Percentiles rank a stretch among this genome's conserved stretches.
Conservation (phyloP, 495 filamentous ascomycete genomes). For the Delitschia confertaspora region DNA sequence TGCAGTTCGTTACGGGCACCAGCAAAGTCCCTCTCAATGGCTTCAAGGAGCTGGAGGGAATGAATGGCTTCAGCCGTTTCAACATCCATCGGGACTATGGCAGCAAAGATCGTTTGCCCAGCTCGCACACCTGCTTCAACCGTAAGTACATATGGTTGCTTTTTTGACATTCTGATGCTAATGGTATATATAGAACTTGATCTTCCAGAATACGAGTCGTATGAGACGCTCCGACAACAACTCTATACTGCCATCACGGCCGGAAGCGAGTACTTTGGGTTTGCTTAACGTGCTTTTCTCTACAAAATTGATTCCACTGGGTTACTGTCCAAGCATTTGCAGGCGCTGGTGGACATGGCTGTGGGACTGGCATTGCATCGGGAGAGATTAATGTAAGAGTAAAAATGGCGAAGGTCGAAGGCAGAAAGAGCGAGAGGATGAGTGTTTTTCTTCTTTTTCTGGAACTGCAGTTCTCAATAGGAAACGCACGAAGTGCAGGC, state of each 20-base stretch:
- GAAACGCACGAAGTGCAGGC: no score
- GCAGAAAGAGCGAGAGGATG: no score
- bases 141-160: constrained; percentile 57
- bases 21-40: constrained; percentile 98
- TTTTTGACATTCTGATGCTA: background rate
- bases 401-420: no score
- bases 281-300: constrained; percentile 58
- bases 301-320: constrained; percentile 3
- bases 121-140: constrained; percentile 98
- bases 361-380: constrained; percentile 1
- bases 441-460: no score
- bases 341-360: constrained; percentile 1
- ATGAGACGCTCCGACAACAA: constrained; percentile 78
- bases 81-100: constrained; percentile 99
- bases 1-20: constrained; percentile 97
- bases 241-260: constrained; percentile 90
- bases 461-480: no score
- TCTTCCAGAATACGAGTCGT: constrained; percentile 95
- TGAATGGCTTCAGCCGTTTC: constrained; percentile 97
- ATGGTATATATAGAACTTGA: constrained; percentile 70
- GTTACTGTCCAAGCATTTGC: constrained; percentile 1
- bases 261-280: constrained; percentile 96
- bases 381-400: no score
- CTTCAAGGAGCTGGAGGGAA: constrained; percentile 97
- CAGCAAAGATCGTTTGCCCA: constrained; percentile 92